Evolutionary conservation across 2,329 filamentous ascomycete genomes (phyloP), one percentile per base, ranked within the genome.

Genomic region (Pezizomycotina sp.): DNA sequence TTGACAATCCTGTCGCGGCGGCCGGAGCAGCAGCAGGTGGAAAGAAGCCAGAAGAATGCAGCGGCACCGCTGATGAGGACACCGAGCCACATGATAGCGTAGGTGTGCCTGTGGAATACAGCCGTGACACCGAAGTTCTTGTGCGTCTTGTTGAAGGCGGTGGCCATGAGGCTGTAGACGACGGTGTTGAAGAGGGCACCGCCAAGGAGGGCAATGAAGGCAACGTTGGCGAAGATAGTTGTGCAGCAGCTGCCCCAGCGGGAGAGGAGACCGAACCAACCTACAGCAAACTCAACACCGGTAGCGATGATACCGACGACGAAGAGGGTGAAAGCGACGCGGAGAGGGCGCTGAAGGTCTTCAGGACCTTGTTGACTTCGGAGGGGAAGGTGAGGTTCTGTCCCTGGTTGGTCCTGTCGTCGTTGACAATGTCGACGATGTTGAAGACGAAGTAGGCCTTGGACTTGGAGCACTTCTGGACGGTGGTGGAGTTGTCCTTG

Each of bases 11-110:
- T 46, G 15, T 45, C 38, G 3, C 42, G 34, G 18, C 66, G 64
- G 29, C 81, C 80, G 50, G 69, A 73, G 66, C 84, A 92, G 71
- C 84, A 95, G 75, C 86, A 95, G 52, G 78, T 69, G 58, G 74
- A 81, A 57, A 91, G 71, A 53, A 84, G 62, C 86, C 89, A 95
- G 75, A 95, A 93, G 55, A 92, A 60, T 47, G 70, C 71, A 5
- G 77, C 76, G 26, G 58, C 79, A 21, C 89, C 55, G 44, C 77
- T 75, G 55, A 91, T 83, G 18, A 70, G 78, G 24, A 76, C 75
- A 27, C 74, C 75, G 42, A 95, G 64, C 81, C 84, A 93, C 50
- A 77, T 70, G 13, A 73, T 61, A 22, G 66, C 66, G 36, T 89
- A 71, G 61, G 78, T 86, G 41, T 64, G 62, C 19, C 57, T 69